phyloP scores from a whole-genome alignment of 1,139 yeast genomes.

The Schwanniomyces etchellsii region DNA sequence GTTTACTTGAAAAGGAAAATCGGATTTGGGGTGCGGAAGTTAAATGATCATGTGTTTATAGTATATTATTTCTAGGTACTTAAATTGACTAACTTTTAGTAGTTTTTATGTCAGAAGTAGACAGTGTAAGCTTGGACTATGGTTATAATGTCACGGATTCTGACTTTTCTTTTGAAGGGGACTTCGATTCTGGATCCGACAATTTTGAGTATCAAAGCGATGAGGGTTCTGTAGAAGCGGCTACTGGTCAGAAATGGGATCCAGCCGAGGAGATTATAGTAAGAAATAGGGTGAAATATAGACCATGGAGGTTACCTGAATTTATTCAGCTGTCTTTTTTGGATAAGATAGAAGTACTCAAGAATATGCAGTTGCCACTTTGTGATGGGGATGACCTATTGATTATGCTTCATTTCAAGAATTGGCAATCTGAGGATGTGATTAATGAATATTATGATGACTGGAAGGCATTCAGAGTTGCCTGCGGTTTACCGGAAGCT shows the following conservation, averaged over 20 bases:
- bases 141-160: slow-evolving; percentile 15
- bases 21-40: background rate
- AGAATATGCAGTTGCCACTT: slow-evolving; percentile 21
- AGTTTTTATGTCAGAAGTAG: slow-evolving; percentile 12
- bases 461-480: slow-evolving; percentile 33
- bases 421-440: slow-evolving; percentile 73
- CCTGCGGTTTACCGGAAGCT: slow-evolving; percentile 40
- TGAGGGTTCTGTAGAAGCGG: slow-evolving; percentile 4
- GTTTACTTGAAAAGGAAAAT: slow-evolving; percentile 9
- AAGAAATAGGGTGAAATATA: slow-evolving; percentile 16
- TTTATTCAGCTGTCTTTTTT: slow-evolving; percentile 18
- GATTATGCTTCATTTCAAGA: slow-evolving; percentile 49
- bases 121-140: slow-evolving; percentile 14
- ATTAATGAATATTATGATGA: slow-evolving; percentile 63
- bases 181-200: slow-evolving; percentile 7
- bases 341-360: slow-evolving; percentile 13
- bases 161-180: slow-evolving; percentile 9
- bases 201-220: slow-evolving; percentile 5
- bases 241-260: slow-evolving; percentile 15
- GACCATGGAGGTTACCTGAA: slow-evolving; percentile 23
- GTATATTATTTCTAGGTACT: slow-evolving; percentile 3
- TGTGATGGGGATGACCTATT: slow-evolving; percentile 40
- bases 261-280: slow-evolving; percentile 15
- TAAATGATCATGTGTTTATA: background rate
- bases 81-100: background rate